These are phyloP conservation scores for Pochonia chlamydosporia DNA, from an alignment of 2,329 filamentous ascomycete species.

Conservation along the genomic window DNA sequence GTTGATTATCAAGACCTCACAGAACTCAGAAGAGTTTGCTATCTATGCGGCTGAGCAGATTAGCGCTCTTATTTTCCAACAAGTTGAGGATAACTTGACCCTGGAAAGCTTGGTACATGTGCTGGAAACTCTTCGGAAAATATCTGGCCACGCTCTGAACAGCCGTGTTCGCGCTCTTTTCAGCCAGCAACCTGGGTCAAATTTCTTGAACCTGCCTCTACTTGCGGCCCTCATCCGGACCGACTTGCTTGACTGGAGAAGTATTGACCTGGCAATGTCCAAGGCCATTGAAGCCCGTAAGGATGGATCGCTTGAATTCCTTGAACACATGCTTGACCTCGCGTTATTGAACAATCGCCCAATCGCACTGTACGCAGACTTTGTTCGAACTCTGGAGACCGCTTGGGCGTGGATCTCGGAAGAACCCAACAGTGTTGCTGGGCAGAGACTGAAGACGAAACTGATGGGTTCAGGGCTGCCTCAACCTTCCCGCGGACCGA, in stretches of 20 bases:
- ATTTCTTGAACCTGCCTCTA: slow-evolving; percentile 52
- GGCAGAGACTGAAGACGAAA: slow-evolving; percentile 66
- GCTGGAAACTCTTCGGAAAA: slow-evolving; percentile 54
- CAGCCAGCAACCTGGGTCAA: slow-evolving; percentile 48
- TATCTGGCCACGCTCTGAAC: slow-evolving; percentile 48
- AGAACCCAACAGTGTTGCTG: slow-evolving; percentile 58
- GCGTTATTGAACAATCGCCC: slow-evolving; percentile 74
- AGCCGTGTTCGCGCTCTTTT: slow-evolving; percentile 51
- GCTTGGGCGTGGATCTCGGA: slow-evolving; percentile 77
- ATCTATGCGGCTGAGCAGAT: slow-evolving; percentile 56
- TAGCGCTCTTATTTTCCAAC: slow-evolving; percentile 49
- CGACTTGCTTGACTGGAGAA: slow-evolving; percentile 56
- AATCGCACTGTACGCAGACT: slow-evolving; percentile 76
- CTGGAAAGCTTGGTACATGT: slow-evolving; percentile 59
- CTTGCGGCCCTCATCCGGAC: slow-evolving; percentile 52
- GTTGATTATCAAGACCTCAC: slow-evolving; percentile 57
- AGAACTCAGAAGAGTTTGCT: slow-evolving; percentile 55
- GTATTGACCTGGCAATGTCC: slow-evolving; percentile 66
- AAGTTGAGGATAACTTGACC: slow-evolving; percentile 48
- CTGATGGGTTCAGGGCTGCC: slow-evolving; percentile 36
- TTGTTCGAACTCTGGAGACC: slow-evolving; percentile 73
- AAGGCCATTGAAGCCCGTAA: slow-evolving; percentile 68
- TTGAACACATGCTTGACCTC: slow-evolving; percentile 74
- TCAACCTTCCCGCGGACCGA: slow-evolving; percentile 36
- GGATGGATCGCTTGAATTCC: slow-evolving; percentile 66